Evolutionary conservation across 176 grass and related monocot genomes (phyloP).

Genomic region (Themeda triandra): DNA sequence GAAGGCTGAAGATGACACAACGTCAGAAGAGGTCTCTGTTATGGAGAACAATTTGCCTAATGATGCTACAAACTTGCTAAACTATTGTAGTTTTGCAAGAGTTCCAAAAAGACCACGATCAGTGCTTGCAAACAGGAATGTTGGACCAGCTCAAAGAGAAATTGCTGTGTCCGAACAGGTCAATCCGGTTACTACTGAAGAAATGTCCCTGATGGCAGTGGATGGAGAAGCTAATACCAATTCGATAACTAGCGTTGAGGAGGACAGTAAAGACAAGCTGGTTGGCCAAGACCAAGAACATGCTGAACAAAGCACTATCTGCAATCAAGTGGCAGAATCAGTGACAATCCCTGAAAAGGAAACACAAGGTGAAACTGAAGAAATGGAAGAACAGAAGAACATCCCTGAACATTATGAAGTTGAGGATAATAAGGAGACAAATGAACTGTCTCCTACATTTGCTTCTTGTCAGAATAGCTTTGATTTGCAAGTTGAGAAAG

Average conservation of each 20-base stretch:
- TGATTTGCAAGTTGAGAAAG: slow-evolving; percentile 31
- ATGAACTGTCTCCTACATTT: slow-evolving; percentile 23
- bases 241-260: slow-evolving; percentile 24
- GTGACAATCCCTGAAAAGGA: slow-evolving; percentile 26
- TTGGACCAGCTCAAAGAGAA: slow-evolving; percentile 13
- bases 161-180: slow-evolving; percentile 23
- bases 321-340: slow-evolving; percentile 38
- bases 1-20: slow-evolving; percentile 26
- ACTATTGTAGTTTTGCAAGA: slow-evolving; percentile 53
- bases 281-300: slow-evolving; percentile 31
- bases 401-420: slow-evolving; percentile 31
- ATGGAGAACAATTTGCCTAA: slow-evolving; percentile 18
- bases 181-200: slow-evolving; percentile 35
- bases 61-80: slow-evolving; percentile 43
- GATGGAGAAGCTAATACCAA: slow-evolving; percentile 33
- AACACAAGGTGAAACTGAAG: slow-evolving; percentile 28
- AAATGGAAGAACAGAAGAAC: slow-evolving; percentile 33
- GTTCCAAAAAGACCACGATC: slow-evolving; percentile 63
- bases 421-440: slow-evolving; percentile 40
- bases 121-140: slow-evolving; percentile 49
- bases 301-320: slow-evolving; percentile 26
- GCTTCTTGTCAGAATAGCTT: slow-evolving; percentile 32
- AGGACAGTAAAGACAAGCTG: slow-evolving; percentile 30
- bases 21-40: slow-evolving; percentile 18
- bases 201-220: slow-evolving; percentile 22